Base-by-base conservation (phyloP, 495 filamentous ascomycete genomes). In the Hypoxylon perforatum region DNA sequence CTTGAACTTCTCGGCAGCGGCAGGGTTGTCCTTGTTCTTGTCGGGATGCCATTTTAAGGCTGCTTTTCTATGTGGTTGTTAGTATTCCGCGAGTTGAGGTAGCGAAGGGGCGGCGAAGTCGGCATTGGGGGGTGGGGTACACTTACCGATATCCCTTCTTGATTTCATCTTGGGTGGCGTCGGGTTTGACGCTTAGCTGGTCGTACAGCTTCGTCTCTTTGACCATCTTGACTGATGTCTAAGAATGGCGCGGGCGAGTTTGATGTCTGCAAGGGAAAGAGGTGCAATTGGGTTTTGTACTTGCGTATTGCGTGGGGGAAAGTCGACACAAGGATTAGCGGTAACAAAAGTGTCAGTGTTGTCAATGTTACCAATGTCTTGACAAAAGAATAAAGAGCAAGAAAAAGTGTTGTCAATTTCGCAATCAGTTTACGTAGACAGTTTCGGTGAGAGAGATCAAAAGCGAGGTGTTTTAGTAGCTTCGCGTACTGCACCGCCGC, bases 31-130 rank as follows among this genome's bases (percentile, higher is more conserved):
- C 75, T 93, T 94, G 81, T 98, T 98, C 83, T 98, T 98, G 78
- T 99, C 95, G 0, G 95, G 95, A 73, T 99, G 95, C 73, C 87
- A 89, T 81, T 97, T 97, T 74, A 99, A 80, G 44, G 95, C 96
- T 36, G 86, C 84, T 83, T 95, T 96, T 64, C 92, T 93, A 65
- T 56, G 58, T 25, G 54, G 38, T 28, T 2, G 59, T 77, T 65
- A 74, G 69, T 45, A 38, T 64, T 38, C 9, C 0, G 1, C 10
- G 36, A 56, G 18, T 8, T 67, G 17, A 52, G 57, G 28, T 1
- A 44, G 66, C 57, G 23, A 36, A 41, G 49, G 48, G 28, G 61
- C 15, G 21, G 55, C 28, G 30, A 58, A 66, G 9, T 39, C 18
- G 36, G 41, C 12, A 55, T 19, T n/a, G n/a, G n/a, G 10, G 38